phyloP scores from a whole-genome alignment of 805 yeast genomes.

The Spathaspora boniae region DNA sequence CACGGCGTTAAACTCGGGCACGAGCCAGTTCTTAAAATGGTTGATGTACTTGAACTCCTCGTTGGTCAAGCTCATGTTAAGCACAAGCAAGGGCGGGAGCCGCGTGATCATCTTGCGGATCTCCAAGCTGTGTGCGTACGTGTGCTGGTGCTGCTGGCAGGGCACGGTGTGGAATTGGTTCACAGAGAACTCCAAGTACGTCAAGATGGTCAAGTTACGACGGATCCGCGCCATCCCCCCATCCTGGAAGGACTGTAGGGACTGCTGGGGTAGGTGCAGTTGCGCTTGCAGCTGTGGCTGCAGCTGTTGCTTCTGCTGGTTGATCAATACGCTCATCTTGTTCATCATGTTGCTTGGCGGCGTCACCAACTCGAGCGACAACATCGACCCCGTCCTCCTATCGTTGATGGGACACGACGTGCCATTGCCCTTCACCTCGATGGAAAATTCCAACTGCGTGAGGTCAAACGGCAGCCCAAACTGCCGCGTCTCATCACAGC shows the following conservation, averaged over 20 bases:
- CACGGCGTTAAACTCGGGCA: slow-evolving; percentile 50
- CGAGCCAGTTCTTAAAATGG: slow-evolving; percentile 54
- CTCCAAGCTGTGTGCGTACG: slow-evolving; percentile 41
- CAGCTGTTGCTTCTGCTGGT: slow-evolving; percentile 5
- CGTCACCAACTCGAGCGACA: slow-evolving; percentile 38
- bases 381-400: slow-evolving; percentile 24
- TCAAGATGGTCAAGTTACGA: slow-evolving; percentile 39
- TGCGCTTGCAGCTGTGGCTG: slow-evolving; percentile 1
- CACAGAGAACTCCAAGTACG: slow-evolving; percentile 61
- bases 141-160: slow-evolving; percentile 35
- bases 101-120: slow-evolving; percentile 47
- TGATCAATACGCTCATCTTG: slow-evolving; percentile 17
- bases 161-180: slow-evolving; percentile 48
- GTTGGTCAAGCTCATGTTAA: slow-evolving; percentile 55
- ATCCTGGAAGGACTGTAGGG: too few relatives aligned
- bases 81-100: slow-evolving; percentile 61
- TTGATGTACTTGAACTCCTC: slow-evolving; percentile 54
- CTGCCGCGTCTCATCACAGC: slow-evolving; percentile 45
- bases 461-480: slow-evolving; percentile 25
- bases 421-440: slow-evolving; percentile 37
- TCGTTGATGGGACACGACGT: slow-evolving; percentile 32
- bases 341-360: slow-evolving; percentile 28
- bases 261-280: too few relatives aligned
- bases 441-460: slow-evolving; percentile 42
- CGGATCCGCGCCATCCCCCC: slow-evolving; percentile 10